Base-by-base conservation (phyloP, 2,329 filamentous ascomycete genomes). In the Emergomyces pasteurianus region DNA sequence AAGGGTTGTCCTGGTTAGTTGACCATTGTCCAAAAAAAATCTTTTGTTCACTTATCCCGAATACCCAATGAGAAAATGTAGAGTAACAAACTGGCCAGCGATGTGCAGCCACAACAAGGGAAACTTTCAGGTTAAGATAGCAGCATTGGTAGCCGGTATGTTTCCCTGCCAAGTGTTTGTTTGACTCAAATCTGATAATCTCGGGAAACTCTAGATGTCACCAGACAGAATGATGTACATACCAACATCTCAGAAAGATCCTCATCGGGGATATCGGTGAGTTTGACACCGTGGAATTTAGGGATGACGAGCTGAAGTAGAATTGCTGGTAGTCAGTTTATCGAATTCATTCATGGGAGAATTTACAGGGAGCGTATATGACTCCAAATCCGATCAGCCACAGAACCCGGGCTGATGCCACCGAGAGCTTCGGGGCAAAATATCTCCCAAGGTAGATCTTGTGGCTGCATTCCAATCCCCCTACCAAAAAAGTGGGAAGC, bases 181-280 rank as follows among this genome's bases (percentile, higher is more conserved):
- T 47, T n/a, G 12, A 5, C 3, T 26, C 43, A 47, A 23, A n/a
- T 23, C 5, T 46, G 21, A 6, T 21, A 26, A 47, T 47, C 21
- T n/a, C 6, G 21, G 3, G 43, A 14, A 47, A 47, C 21, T 9
- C 14, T 23, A 43, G 34, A 40, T 18, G 42, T 42, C 21, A 18
- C 28, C 2, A 53, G 59, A 43, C 26, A n/a, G n/a, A n/a, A 14
- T 47, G 18, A 40, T 26, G 54, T 31, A 71, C 81, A 65, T 78
- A 89, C 87, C 74, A 99, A 78, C 62, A 99, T 81, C 76, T 97
- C 94, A 58, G 77, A 73, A 60, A 99, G 82, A 66, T 89, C 80
- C 60, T 96, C 90, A 74, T 97, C 94, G 21, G 94, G 92, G 63
- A 99, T 92, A 73, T 97, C 92, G 63, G 85, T 83, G 31, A 99